Evolutionary conservation across 192 early-diverging fungal genomes (phyloP), one percentile per base, ranked within the genome.

Genomic region (Gamsiella multidivaricata): DNA sequence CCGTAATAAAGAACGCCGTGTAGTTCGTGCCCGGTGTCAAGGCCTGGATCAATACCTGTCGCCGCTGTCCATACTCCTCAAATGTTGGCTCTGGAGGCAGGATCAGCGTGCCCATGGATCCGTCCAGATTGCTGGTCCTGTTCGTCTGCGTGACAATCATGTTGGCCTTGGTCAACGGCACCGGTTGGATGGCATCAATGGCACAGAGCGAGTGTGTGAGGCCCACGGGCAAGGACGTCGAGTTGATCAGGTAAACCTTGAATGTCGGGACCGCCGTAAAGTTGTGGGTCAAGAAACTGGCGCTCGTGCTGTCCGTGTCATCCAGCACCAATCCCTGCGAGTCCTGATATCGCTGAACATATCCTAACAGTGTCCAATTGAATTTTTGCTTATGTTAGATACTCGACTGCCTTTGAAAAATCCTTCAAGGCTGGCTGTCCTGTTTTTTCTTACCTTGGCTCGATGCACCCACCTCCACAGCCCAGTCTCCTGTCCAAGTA

Each of bases 181-280:
- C n/a, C n/a, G 74, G 74, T 22, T 78, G 74, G 17, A 78, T 49
- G 25, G 43, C 69, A 32, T 79, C 65, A 26, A 75, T 78, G 15
- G 88, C 88, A 49, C 88, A 89, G 22, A 78, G 56, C 11, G 88
- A 89, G 17, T 58, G 59, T 2, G 72, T 70, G 17, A 89, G 56
- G 49, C 72, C 74, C 5, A 29, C 23, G 0, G 85, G 80, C 7
- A 83, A 46, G 6, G 42, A n/a, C 15, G 41, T 45, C 15, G 58
- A 22, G 23, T 58, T 50, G 29, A 78, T 50, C 33, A 80, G 11
- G 46, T 61, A 78, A 1, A 62, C 61, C n/a, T 61, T 46, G 65
- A 75, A 83, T 5, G 59, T 68, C 25, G 80, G 65, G 7, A 70
- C 42, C 5, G 63, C 54, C 15, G 61, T 70, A 53, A 65, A 65